phyloP scores from a whole-genome alignment of 768 basidiomycete species.

The Psilocybe azurescens region DNA sequence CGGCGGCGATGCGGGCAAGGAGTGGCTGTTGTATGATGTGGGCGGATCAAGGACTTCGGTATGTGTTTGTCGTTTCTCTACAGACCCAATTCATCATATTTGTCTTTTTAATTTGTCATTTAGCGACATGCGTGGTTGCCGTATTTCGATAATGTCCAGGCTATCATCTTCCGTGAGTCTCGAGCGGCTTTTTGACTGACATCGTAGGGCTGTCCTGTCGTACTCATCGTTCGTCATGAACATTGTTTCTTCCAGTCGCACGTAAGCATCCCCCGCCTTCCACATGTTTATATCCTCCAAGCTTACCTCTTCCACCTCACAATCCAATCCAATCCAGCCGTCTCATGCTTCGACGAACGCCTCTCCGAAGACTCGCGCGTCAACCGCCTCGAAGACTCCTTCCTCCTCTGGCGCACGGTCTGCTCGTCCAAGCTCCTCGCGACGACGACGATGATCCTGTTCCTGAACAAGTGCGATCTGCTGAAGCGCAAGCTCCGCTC shows the following conservation, averaged over 20 bases:
- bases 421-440: conserved; percentile 63
- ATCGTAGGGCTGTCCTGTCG: conserved; percentile 23
- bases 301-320: conserved; percentile 25
- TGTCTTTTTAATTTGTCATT: neutral
- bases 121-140: conserved; percentile 77
- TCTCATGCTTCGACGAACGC: conserved; percentile 51
- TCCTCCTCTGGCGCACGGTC: conserved; percentile 69
- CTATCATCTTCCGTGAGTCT: conserved; percentile 74
- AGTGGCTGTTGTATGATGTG: conserved; percentile 75
- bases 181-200: conserved; percentile 26
- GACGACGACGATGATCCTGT: conserved; percentile 68
- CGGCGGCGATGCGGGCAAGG: conserved; percentile 42
- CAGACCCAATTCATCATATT: no score
- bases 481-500: conserved; percentile 52
- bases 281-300: conserved; percentile 23
- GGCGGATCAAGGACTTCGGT: conserved; percentile 67
- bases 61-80: conserved; percentile 16
- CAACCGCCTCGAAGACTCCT: conserved; percentile 76
- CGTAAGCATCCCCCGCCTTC: conserved; percentile 46
- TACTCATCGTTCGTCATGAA: conserved; percentile 5
- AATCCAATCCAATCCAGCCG: conserved; percentile 29
- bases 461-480: conserved; percentile 78
- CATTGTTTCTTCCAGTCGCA: conserved; percentile 38
- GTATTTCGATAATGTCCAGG: conserved; percentile 75
- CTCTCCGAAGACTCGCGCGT: conserved; percentile 63